Evolutionary conservation across 2,329 filamentous ascomycete genomes (phyloP), one percentile per base, ranked within the genome.

Genomic region (Aspergillus sergii): DNA sequence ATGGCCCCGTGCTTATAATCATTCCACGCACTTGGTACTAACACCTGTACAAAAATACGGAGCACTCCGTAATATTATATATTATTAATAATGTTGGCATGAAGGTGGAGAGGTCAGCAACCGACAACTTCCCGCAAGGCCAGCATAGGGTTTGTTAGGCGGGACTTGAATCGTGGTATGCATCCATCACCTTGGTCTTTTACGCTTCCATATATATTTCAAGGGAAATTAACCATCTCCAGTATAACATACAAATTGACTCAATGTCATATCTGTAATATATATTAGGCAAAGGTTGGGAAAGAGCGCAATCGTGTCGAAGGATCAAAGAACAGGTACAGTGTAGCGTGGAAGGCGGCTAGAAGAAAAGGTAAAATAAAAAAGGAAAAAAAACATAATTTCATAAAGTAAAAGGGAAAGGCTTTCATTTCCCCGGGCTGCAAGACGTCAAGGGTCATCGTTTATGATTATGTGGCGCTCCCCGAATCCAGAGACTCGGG

Each of bases 401-500:
- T 11, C n/a, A 58, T 45, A 21, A 58, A 41, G 32, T 50, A n/a
- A 34, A 45, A 26, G 46, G 11, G 10, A 50, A 28, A 28, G 23
- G 21, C 16, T 53, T 59, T 53, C 46, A 43, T 23, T 59, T 59
- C 57, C 46, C 57, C 57, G 32, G 46, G 34, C 46, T 32, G 57
- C 23, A 59, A 51, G 30, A 51, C 30, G 57, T 51, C 57, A 59
- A 59, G 43, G 19, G n/a, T 59, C 23, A 56, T 46, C 34, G 12
- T 32, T 51, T 51, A 32, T 51, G 48, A 51, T 51, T 51, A 16
- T 30, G 23, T 48, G 59, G 59, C 39, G 50, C 59, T 48, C 36
- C 39, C 50, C 36, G 36, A 46, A 50, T 55, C 50, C 58, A 60
- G 19, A 60, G 43, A n/a, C 45, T 60, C 51, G 59, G 59, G 39